Percentiles rank a stretch among this genome's conserved stretches.
phyloP scores from a whole-genome alignment of 768 basidiomycete species.

The Tremella mesenterica region DNA sequence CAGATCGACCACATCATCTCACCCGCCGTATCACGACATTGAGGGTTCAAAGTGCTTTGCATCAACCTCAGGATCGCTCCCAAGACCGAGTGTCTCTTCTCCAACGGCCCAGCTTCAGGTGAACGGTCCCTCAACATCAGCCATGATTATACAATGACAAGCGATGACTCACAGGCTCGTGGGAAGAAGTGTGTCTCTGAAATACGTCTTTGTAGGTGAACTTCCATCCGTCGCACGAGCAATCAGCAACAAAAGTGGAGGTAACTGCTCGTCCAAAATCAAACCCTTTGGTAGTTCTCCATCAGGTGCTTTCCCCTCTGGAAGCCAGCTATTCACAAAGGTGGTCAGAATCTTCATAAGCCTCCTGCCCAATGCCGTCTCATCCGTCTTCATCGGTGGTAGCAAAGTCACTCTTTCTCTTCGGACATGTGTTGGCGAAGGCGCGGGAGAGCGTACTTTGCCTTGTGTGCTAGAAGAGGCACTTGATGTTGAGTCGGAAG shows the following conservation, averaged over 20 bases:
- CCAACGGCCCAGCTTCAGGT: constrained; percentile 52
- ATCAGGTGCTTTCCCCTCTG: constrained; percentile 21
- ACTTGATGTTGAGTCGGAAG: not conserved
- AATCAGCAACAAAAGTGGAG: constrained; percentile 68
- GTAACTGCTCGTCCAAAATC: constrained; percentile 65
- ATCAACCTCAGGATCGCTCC: constrained; percentile 74
- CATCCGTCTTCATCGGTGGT: constrained; percentile 6
- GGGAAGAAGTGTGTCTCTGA: constrained; percentile 66
- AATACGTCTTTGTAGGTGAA: constrained; percentile 51
- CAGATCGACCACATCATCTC: constrained; percentile 80
- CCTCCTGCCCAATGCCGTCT: constrained; percentile 15
- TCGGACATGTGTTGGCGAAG: constrained; percentile 7
- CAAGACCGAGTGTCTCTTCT: constrained; percentile 61
- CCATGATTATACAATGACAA: not conserved
- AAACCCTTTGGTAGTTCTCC: constrained; percentile 46
- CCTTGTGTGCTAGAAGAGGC: constrained; percentile 6
- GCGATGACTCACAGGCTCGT: constrained; percentile 51
- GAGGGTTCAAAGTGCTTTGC: constrained; percentile 60
- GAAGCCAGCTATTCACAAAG: constrained; percentile 17
- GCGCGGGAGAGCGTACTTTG: too few relatives aligned
- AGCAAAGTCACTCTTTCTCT: constrained; percentile 1
- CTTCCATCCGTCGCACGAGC: constrained; percentile 62
- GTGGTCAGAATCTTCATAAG: constrained; percentile 21
- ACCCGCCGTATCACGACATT: constrained; percentile 67
- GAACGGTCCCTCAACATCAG: constrained; percentile 56